Base-by-base conservation (phyloP, 768 basidiomycete species). In the Leccinum fibrillosum region DNA sequence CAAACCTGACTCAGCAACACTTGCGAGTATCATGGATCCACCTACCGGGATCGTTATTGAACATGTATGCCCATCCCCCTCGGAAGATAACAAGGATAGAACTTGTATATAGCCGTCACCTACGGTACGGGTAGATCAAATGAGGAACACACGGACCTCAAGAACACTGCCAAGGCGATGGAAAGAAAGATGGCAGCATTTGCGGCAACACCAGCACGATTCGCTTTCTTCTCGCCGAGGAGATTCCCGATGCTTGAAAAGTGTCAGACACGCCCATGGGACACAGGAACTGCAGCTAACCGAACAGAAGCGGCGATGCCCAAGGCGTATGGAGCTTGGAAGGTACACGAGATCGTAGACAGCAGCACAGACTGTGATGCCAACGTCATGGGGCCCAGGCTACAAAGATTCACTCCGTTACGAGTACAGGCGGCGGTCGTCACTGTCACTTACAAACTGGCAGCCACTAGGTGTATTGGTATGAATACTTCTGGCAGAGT, bases 281-380 rank as follows among this genome's bases (percentile, higher is more conserved):
- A 9, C 48, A 45, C 52, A 39, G 8, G 51, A 61, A 55, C 39
- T 15, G 1, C 23, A 44, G 71, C 77, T 37, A 63, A 90, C 88
- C 93, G 84, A 45, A 98, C 92, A 11, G 94, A 89, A 9, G 88
- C 78, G 1, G 94, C 94, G 6, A 94, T 82, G 58, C 86, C 82
- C 44, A 98, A 70, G 1, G 92, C 84, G 60, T 86, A 93, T 0
- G 93, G 92, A 0, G 88, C 87, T 71, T 96, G 93, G 73, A 83
- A 95, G 2, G 86, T 86, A 3, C 82, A 86, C 0, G 88, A 90
- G 23, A 83, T 78, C 21, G 89, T 90, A 21, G 83, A 86, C 34
- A 89, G 77, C 11, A 98, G 77, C 2, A 98, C 87, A 0, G 90
- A 93, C 69, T 98, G 95, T 0, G 92, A 85, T 0, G 97, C 96